Evolutionary conservation across 2,329 filamentous ascomycete species (phyloP), one percentile per base, ranked within the genome.

Genomic region (Epichloe typhina): DNA sequence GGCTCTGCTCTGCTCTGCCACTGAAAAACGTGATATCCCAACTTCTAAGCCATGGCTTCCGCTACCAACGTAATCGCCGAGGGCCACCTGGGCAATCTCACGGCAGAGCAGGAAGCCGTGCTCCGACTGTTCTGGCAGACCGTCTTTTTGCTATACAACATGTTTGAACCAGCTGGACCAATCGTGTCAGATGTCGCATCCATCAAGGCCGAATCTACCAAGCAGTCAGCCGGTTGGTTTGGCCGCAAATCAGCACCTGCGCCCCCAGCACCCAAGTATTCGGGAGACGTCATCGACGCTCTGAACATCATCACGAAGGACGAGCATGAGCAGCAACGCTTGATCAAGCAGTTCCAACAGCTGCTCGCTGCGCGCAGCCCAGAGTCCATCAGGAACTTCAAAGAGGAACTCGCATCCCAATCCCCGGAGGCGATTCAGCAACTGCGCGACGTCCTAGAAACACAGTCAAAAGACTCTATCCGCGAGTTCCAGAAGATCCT

Each of bases 11-110:
- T 31, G 26, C 26, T 31, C 31, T 31, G 8, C 31, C 4, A 9
- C 26, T 9, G 31, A 31, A 31, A 3, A 31, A 31, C 31, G 31
- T 31, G 31, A 31, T 11, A 31, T 26, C 42, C 26, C 26, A 31
- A 31, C 26, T 31, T 31, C 12, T 11, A 45, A 11, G 33, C 3
- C 33, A 46, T 46, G 45, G 26, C 46, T 11, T 17, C 46, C 33
- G 21, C 23, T 38, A 31, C 49, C 49, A 26, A 35, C 36, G 42
- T 17, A 17, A 40, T 46, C 3, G 42, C 35, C 21, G 15, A 6
- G 37, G 49, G 49, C 21, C 49, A 50, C 12, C 49, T 46, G 21
- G 49, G 49, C 21, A 50, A 50, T 42, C 42, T 50, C 35, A 40
- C 49, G n/a, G 8, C 35, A 23, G 49, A 39, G 3, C 49, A 50